Conservation (phyloP, 768 basidiomycete genomes). For the Tremella yokohamensis region DNA sequence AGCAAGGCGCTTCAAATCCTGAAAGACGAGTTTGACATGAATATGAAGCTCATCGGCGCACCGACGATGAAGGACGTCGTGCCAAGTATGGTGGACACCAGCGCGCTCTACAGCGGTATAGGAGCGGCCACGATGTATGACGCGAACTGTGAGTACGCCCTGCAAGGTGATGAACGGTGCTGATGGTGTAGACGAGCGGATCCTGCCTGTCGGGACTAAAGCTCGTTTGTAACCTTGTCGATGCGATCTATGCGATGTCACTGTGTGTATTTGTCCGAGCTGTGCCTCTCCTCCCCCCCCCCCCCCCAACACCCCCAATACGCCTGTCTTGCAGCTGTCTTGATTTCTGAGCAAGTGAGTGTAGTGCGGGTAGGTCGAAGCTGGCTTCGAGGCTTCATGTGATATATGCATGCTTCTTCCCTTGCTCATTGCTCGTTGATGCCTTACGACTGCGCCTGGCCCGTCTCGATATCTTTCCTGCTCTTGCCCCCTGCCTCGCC, state of each 20-base stretch:
- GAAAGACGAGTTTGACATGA: constrained; percentile 98
- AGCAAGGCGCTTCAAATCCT: constrained; percentile 54
- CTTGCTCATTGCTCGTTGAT: not conserved
- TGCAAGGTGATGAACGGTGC: not conserved
- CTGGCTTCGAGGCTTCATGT: not conserved
- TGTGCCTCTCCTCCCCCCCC: no score
- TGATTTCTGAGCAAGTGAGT: not conserved
- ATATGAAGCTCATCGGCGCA: constrained; percentile 86
- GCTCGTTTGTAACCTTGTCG: constrained; percentile 17
- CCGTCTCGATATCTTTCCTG: constrained; percentile 30
- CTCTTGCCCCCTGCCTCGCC: constrained; percentile 18
- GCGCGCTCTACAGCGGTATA: constrained; percentile 61
- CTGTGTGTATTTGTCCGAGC: not conserved
- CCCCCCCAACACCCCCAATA: no score
- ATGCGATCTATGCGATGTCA: not conserved
- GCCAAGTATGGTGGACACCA: constrained; percentile 84
- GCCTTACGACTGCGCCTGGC: not conserved
- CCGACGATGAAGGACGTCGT: constrained; percentile 71
- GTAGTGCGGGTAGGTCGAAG: not conserved
- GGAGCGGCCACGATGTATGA: constrained; percentile 69
- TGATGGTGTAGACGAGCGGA: constrained; percentile 23
- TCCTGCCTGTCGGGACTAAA: constrained; percentile 24
- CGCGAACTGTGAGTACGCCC: constrained; percentile 65
- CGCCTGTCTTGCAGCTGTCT: not conserved
- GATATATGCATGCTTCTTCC: not conserved